phyloP scores from a whole-genome alignment of 352 stramenopile genomes.

The Peronospora destructor region DNA sequence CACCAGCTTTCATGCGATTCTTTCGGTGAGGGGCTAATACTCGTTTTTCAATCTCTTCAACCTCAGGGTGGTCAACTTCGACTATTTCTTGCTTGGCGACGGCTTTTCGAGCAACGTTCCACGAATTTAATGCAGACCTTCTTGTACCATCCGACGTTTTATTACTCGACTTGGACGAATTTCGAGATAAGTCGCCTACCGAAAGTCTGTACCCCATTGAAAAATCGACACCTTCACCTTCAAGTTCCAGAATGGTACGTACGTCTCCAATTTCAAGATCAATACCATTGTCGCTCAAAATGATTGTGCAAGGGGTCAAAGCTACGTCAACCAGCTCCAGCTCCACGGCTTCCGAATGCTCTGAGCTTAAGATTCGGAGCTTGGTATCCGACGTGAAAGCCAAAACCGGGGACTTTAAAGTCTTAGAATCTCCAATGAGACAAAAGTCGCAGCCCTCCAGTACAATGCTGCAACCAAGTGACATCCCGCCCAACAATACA shows the following conservation, averaged over 20 bases:
- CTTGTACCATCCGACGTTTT: constrained; percentile 3
- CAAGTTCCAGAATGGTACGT: constrained; percentile 75
- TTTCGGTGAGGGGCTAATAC: constrained; percentile 17
- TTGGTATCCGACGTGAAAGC: constrained; percentile 76
- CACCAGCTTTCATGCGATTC: constrained; percentile 49
- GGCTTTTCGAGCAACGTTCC: constrained; percentile 48
- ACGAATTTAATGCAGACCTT: constrained; percentile 45
- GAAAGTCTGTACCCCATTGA: constrained; percentile 64
- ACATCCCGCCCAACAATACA: constrained; percentile 50
- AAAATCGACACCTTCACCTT: constrained; percentile 82
- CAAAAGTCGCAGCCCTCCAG: constrained; percentile 67
- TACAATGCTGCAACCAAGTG: constrained; percentile 42
- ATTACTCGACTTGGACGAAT: constrained; percentile 15
- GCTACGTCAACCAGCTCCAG: constrained; percentile 76
- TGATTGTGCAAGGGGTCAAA: constrained; percentile 63
- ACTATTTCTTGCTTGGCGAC: constrained; percentile 51
- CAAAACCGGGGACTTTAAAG: constrained; percentile 65
- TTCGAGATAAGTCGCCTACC: constrained; percentile 35
- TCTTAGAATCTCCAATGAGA: constrained; percentile 66
- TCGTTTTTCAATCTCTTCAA: constrained; percentile 33
- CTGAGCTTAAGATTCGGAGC: constrained; percentile 51
- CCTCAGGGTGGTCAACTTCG: constrained; percentile 48
- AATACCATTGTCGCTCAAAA: constrained; percentile 58
- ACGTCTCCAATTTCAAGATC: constrained; percentile 65
- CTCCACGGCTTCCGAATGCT: constrained; percentile 59